These are phyloP conservation scores for Pseudocercospora fijiensis DNA, from an alignment of 2,329 filamentous ascomycete species.

Conservation along the genomic window DNA sequence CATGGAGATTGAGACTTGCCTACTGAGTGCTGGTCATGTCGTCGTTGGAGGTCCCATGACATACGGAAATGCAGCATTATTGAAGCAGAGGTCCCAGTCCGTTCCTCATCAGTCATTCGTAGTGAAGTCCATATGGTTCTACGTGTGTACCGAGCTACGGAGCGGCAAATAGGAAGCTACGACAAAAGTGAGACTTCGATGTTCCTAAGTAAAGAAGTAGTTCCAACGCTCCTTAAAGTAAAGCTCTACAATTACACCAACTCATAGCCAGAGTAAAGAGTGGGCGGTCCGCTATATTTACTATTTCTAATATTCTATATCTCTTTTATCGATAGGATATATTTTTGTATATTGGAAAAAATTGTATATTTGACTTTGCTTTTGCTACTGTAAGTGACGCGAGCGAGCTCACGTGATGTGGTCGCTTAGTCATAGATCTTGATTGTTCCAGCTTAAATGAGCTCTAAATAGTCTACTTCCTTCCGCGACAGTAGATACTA, in stretches of 20 bases:
- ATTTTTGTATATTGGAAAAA: too few relatives aligned
- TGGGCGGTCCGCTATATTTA: too few relatives aligned
- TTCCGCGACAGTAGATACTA: neutral
- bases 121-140: too few relatives aligned
- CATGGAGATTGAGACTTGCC: neutral
- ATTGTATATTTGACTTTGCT: too few relatives aligned
- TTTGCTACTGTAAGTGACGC: neutral
- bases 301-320: neutral
- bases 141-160: too few relatives aligned
- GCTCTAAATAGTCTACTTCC: neutral
- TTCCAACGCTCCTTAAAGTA: neutral
- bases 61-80: neutral
- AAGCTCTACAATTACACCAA: neutral
- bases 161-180: neutral
- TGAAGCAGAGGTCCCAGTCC: neutral
- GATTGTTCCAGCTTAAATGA: neutral
- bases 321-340: too few relatives aligned
- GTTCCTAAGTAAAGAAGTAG: neutral
- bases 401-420: neutral
- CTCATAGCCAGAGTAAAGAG: too few relatives aligned
- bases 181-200: neutral
- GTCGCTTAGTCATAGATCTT: neutral
- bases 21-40: too few relatives aligned
- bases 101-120: too few relatives aligned
- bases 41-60: neutral